Evolutionary conservation across 1,139 yeast species (phyloP), one percentile per base, ranked within the genome.

Genomic region (Kluyveromyces sp.): DNA sequence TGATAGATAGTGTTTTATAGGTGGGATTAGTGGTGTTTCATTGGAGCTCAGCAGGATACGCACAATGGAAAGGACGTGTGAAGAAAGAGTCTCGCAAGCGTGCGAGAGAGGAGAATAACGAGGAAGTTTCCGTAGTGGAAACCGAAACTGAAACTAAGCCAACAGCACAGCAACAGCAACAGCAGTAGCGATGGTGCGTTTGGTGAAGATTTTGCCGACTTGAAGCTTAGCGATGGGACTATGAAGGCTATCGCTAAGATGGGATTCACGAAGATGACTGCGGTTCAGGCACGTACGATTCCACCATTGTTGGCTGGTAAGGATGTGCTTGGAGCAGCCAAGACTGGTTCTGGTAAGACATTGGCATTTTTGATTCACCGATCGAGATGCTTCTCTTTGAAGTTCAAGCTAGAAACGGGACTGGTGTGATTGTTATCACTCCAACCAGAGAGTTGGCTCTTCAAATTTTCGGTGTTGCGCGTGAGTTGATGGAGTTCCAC

Each of bases 341-440:
- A 92, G 70, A 92, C 98, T 1, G 98, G 98, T 41, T 89, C 97
- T 1, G 98, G 98, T 65, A 92, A 92, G 70, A 92, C 98, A 0
- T 73, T 94, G 53, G 97, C 99, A 4, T 92, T 94, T 60, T 73
- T 94, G 59, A 76, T 92, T 50, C 99, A 7, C 97, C 97, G 39
- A 82, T 94, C 53, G 98, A 92, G 69, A 72, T 89, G 71, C 73
- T 92, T 49, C 86, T 83, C 95, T 21, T 77, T 92, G 59, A 85
- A 83, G 64, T 88, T 87, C 73, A 88, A 87, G 69, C 96, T 44
- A 77, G 95, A 68, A 87, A 87, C 61, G 96, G 96, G 54, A 86
- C 95, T 15, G 96, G 96, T 65, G 92, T 84, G 37, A 78, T 87
- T 55, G 83, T 87, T 36, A 86, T 87, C 40, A 82, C 95, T 1